Conservation (phyloP, 129 eudicot genomes). For the Helianthus tuberosus region DNA sequence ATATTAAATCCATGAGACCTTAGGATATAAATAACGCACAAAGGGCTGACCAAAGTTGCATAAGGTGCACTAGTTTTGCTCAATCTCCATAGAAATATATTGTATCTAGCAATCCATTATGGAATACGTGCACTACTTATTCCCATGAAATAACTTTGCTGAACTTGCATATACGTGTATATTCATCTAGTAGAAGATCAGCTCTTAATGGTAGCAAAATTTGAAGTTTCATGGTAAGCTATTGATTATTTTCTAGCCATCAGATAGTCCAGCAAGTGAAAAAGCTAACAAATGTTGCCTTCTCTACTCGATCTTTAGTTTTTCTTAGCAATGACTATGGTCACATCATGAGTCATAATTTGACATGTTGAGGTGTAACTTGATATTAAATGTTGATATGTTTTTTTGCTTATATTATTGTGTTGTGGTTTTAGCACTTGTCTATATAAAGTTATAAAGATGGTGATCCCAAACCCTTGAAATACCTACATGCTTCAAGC, state of each 20-base stretch:
- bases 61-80: background rate
- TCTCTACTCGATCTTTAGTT: background rate
- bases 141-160: constrained; percentile 1
- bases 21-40: background rate
- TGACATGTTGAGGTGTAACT: constrained; percentile 18
- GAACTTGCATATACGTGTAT: constrained; percentile 19
- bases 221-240: background rate
- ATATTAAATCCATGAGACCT: constrained; percentile 13
- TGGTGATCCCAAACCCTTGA: constrained; percentile 15
- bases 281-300: background rate
- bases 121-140: background rate
- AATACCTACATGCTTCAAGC: constrained; percentile 3
- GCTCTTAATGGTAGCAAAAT: background rate
- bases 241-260: background rate
- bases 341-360: constrained; percentile 1
- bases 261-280: background rate
- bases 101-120: constrained; percentile 1
- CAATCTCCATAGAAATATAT: background rate
- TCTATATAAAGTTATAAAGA: constrained; percentile 8
- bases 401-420: background rate
- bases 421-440: constrained; percentile 6
- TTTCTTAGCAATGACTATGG: constrained; percentile 1
- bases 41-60: constrained; percentile 1
- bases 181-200: constrained; percentile 1
- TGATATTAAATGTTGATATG: constrained; percentile 1